Base-by-base conservation (phyloP, 805 yeast species). In the Crinitomyces ghanaensis region DNA sequence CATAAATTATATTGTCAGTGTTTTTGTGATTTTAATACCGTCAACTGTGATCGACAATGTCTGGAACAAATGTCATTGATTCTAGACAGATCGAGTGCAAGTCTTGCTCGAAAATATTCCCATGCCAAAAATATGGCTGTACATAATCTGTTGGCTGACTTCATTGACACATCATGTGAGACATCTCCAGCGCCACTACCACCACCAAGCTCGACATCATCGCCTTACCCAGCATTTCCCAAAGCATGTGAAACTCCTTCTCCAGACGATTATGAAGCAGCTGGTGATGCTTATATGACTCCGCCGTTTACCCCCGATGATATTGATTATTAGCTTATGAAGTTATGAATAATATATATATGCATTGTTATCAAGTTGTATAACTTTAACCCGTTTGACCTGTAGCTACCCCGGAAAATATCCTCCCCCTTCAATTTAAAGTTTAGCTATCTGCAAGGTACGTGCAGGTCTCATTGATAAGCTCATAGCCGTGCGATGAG, bases 51-150 rank as follows among this genome's bases (percentile, higher is more conserved):
- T n/a, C n/a, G n/a, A n/a, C n/a, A 59, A 41, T 42, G 51, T 38
- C 46, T 60, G 41, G 48, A 50, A 39, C 33, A 48, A 21, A 60
- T 59, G 6, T 56, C 59, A 12, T 48, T 50, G 40, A 52, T 56
- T 16, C 45, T 64, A 29, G 52, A 42, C 30, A 55, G 62, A 44
- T 65, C 54, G 50, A 60, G 57, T 53, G 45, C 58, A 26, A 40
- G 46, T 31, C 43, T 41, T 35, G 45, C 49, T 16, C 42, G 42
- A 31, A n/a, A n/a, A n/a, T n/a, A n/a, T n/a, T 43, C 45, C 24
- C 50, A 57, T 35, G 61, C 53, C 27, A 44, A 58, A 31, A 49
- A 49, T 25, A 38, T 50, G 23, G 60, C 60, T 13, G 40, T 41
- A 24, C 39, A 42, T 22, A 57, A 48, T 41, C 40, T 56, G n/a